Base-by-base conservation (phyloP, 2,329 filamentous ascomycete species). In the Chaetomiaceae sp. region DNA sequence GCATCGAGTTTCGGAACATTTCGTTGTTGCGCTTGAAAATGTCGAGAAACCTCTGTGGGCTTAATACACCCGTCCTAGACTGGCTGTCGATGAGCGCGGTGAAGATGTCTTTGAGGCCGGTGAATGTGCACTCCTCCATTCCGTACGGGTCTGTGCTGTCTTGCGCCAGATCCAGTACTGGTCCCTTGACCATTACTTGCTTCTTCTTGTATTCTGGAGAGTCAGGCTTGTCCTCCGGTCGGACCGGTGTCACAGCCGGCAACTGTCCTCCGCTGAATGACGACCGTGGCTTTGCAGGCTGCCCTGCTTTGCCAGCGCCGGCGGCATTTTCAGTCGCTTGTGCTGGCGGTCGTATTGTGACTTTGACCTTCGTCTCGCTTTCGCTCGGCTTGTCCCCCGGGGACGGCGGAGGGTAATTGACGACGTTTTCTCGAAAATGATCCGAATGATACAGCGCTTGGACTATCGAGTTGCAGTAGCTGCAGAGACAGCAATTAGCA, bases 151-250 rank as follows among this genome's bases (percentile, higher is more conserved):
- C 74, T 7, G 83, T 76, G 60, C 89, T 93, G 59, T 94, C 88
- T 58, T 86, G 83, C 40, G 84, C 81, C 65, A 97, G 78, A 58
- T 94, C 87, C 47, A 97, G 67, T 30, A 96, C 83, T 1, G 93
- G 93, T 0, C 93, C 88, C 35, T 84, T 85, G 50, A 90, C 75
- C 72, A 97, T 82, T 15, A 90, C 90, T 63, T 93, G 83, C 69
- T 95, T 96, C 74, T 98, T 98, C 70, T 96, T 96, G 69, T 93
- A 95, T 68, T 98, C 93, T 1, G 91, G 88, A 1, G 90, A 90
- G 60, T 97, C 90, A 52, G 86, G 87, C 65, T 89, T 95, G 61
- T 97, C 93, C 65, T 97, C 93, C 8, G 88, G 86, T 57, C 89
- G 73, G 34, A 74, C 52, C 3, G 66, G 83, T 48, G 69, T 74